phyloP scores from a whole-genome alignment of 441 rosid genomes.

The Euphorbia schlechtendalii region DNA sequence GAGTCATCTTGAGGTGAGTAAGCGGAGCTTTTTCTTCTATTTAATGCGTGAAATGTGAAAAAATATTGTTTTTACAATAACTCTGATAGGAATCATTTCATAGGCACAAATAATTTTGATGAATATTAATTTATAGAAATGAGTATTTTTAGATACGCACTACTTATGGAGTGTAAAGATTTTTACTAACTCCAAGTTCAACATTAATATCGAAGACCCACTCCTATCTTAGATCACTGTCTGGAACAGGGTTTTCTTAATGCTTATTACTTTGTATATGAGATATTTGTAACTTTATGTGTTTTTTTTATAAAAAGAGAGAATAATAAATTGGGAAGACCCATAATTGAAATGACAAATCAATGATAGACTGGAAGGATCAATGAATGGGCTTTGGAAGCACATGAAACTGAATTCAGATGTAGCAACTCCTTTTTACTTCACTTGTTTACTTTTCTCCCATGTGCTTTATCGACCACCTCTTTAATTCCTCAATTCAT shows the following conservation, averaged over 20 bases:
- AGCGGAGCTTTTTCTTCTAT: no score
- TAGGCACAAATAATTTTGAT: no score
- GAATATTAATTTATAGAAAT: no score
- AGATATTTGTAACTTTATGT: not conserved
- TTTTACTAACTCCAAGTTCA: no score
- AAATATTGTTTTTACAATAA: no score
- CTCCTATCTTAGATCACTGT: constrained; percentile 4
- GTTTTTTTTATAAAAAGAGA: not conserved
- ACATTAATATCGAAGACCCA: not conserved
- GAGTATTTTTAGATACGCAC: no score
- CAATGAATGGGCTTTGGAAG: constrained; percentile 6
- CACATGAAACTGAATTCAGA: not conserved
- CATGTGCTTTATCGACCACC: not conserved
- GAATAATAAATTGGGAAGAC: not conserved
- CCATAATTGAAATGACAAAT: not conserved
- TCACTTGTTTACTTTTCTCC: not conserved
- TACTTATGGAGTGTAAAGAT: no score
- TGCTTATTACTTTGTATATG: not conserved
- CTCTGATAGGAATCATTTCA: no score
- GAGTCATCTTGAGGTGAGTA: no score
- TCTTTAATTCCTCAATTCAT: no score
- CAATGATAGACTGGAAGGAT: not conserved
- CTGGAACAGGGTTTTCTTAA: no score
- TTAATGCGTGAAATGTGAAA: no score
- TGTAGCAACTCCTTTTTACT: not conserved